Conservation (phyloP, 2,329 filamentous ascomycete species). For the Fusarium sp. region DNA sequence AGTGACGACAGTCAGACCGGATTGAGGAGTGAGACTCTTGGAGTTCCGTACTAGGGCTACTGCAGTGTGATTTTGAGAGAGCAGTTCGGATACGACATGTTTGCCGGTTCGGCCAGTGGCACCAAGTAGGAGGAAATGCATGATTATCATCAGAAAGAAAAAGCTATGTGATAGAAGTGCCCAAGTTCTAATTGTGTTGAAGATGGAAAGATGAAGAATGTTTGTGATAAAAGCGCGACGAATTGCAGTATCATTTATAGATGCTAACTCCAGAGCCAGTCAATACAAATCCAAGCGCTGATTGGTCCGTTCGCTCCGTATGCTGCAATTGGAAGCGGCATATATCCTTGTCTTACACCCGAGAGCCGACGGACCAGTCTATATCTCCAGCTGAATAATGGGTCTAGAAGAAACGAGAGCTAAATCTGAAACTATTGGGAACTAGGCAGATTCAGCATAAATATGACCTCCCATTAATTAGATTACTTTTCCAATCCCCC, state of each 20-base stretch:
- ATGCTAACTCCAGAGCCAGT: neutral
- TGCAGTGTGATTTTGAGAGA: slow-evolving; percentile 57
- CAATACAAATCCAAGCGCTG: neutral
- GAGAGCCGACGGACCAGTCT: neutral
- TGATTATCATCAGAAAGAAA: slow-evolving; percentile 28
- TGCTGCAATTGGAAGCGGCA: slow-evolving; percentile 7
- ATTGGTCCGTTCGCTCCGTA: slow-evolving; percentile 42
- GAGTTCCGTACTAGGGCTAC: slow-evolving; percentile 58
- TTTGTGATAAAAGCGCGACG: neutral
- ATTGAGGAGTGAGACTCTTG: slow-evolving; percentile 26
- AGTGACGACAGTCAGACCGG: slow-evolving; percentile 52
- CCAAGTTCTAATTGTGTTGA: no score
- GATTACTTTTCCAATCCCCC: no score
- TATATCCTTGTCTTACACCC: neutral
- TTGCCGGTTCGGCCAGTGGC: slow-evolving; percentile 61
- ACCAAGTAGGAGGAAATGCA: slow-evolving; percentile 62
- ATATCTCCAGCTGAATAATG: no score
- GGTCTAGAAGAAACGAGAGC: no score
- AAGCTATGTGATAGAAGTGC: no score
- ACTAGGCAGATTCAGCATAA: no score
- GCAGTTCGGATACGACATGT: slow-evolving; percentile 58
- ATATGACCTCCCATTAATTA: no score
- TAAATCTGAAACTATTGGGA: no score
- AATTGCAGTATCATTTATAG: slow-evolving; percentile 18
- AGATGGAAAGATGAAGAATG: no score